phyloP scores from a whole-genome alignment of 805 yeast genomes.

The Metschnikowia santaceciliae region DNA sequence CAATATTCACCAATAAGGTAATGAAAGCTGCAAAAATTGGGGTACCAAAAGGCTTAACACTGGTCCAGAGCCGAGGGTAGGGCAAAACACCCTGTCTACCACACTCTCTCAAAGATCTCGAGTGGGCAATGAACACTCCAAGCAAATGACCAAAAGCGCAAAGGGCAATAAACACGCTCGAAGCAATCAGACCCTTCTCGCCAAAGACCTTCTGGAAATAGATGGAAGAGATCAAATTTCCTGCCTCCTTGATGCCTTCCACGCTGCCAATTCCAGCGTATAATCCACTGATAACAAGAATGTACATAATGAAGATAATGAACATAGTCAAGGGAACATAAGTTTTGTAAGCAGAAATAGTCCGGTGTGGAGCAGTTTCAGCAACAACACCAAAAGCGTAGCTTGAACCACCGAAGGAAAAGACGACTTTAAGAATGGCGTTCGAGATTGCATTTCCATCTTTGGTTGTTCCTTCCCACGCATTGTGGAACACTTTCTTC shows the following conservation, averaged over 20 bases:
- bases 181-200: slow-evolving; percentile 20
- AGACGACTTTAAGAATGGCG: slow-evolving; percentile 43
- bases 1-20: slow-evolving; percentile 24
- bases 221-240: slow-evolving; percentile 26
- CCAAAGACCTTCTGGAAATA: slow-evolving; percentile 32
- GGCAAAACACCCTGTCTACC: slow-evolving; percentile 34
- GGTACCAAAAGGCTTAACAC: slow-evolving; percentile 30
- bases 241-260: slow-evolving; percentile 25
- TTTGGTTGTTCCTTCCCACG: slow-evolving; percentile 39
- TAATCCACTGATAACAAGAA: slow-evolving; percentile 31
- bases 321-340: slow-evolving; percentile 31
- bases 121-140: slow-evolving; percentile 27
- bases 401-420: slow-evolving; percentile 39
- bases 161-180: slow-evolving; percentile 26
- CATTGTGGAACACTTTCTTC: slow-evolving; percentile 30
- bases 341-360: slow-evolving; percentile 23
- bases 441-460: slow-evolving; percentile 41
- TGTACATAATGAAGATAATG: slow-evolving; percentile 28
- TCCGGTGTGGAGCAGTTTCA: slow-evolving; percentile 24
- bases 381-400: slow-evolving; percentile 39
- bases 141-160: slow-evolving; percentile 31
- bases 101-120: slow-evolving; percentile 30
- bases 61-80: slow-evolving; percentile 25
- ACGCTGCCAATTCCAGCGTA: slow-evolving; percentile 26
- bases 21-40: slow-evolving; percentile 25